A percentile compares a stretch with the other conserved stretches of the same genome.
Evolutionary conservation across 768 basidiomycete genomes (phyloP).

Genomic region (Lactarius sanguifluus): DNA sequence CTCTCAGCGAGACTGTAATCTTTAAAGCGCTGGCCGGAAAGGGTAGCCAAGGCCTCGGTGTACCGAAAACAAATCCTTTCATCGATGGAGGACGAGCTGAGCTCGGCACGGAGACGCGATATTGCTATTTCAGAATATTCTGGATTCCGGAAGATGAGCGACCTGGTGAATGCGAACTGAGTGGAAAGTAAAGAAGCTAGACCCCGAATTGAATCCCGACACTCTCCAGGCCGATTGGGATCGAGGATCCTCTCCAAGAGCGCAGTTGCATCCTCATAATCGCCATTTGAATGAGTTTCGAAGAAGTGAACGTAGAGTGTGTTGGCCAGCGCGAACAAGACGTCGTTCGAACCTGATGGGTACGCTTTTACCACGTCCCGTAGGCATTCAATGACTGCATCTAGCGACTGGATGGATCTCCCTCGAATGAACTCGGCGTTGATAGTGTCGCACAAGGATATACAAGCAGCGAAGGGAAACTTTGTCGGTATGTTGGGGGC

Average conservation of each 20-base stretch:
- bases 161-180: not conserved
- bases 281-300: constrained; percentile 3
- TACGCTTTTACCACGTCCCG: not conserved
- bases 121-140: constrained; percentile 9
- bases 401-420: not conserved
- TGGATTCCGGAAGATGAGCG: not conserved
- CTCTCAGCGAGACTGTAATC: not conserved
- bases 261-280: constrained; percentile 11
- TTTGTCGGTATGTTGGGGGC: not conserved
- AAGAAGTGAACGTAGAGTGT: not conserved
- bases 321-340: constrained; percentile 4
- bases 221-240: not conserved
- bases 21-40: constrained; percentile 2
- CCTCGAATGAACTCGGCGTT: not conserved
- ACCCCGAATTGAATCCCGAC: not conserved
- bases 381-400: constrained; percentile 1
- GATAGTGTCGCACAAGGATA: not conserved
- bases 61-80: not conserved
- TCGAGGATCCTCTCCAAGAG: not conserved
- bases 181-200: not conserved
- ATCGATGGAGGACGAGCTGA: not conserved
- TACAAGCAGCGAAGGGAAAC: not conserved
- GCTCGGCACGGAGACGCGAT: not conserved
- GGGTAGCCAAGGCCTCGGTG: not conserved
- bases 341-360: not conserved